A percentile compares a stretch with the other conserved stretches of the same genome.
These are phyloP conservation scores for Suhomyces ambrosiae DNA, from an alignment of 1,139 yeast genomes.

Conservation along the genomic window DNA sequence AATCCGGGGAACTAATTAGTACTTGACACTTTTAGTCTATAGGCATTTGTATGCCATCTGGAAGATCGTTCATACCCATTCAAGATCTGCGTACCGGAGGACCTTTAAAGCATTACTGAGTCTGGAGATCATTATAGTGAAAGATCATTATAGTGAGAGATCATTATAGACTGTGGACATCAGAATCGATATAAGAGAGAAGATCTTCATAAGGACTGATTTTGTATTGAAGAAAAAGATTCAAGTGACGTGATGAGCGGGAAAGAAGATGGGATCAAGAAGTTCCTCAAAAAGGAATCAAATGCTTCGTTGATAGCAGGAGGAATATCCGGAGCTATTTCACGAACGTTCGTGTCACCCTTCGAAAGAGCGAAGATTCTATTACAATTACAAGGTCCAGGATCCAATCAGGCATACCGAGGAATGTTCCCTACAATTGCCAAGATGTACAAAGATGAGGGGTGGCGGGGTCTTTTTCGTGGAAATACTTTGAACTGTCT, in stretches of 20 bases:
- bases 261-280: conserved; percentile 22
- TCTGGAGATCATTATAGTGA: too few relatives aligned
- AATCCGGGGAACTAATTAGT: neutral
- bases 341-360: conserved; percentile 92
- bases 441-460: conserved; percentile 87
- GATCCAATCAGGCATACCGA: conserved; percentile 57
- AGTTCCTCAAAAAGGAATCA: conserved; percentile 47
- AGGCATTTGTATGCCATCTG: neutral
- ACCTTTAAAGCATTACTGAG: too few relatives aligned
- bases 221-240: too few relatives aligned
- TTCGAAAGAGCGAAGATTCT: conserved; percentile 92
- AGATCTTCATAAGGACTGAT: too few relatives aligned
- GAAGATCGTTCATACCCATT: too few relatives aligned
- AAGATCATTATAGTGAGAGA: too few relatives aligned
- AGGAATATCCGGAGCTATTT: conserved; percentile 84
- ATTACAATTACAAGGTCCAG: conserved; percentile 86
- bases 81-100: too few relatives aligned
- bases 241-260: neutral
- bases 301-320: conserved; percentile 63
- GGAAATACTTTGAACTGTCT: conserved; percentile 91
- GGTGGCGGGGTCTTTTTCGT: conserved; percentile 81
- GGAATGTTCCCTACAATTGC: conserved; percentile 77
- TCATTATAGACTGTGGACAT: too few relatives aligned
- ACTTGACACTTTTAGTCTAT: too few relatives aligned
- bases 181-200: too few relatives aligned